Evolutionary conservation across 495 filamentous ascomycete species (phyloP), one percentile per base, ranked within the genome.

Genomic region (Lophium mytilinum): DNA sequence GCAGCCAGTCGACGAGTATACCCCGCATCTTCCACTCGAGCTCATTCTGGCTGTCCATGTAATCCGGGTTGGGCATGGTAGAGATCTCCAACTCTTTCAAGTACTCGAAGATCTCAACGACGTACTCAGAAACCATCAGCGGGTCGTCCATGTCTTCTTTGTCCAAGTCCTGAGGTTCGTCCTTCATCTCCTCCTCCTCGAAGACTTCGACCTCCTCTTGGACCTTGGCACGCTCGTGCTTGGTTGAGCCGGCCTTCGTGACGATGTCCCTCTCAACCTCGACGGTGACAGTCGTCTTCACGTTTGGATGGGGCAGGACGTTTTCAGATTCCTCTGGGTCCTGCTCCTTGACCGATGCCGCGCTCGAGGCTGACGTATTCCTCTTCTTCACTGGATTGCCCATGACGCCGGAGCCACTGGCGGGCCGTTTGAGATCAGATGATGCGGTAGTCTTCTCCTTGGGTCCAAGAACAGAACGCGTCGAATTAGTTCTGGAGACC

Each of bases 11-110:
- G 55, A 97, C 84, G 52, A 98, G 83, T 60, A 98, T 96, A 42
- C 90, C 93, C 64, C 93, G 89, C 77, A 95, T 95, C 76, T 96
- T 93, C 93, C 93, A 98, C 71, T 96, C 91, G 2, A 98, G 77
- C 59, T 96, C 89, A 21, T 86, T 84, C 68, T 98, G 93, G 68
- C 90, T 86, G 5, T 87, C 80, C 78, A 98, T 98, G 74, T 98
- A 98, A 49, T 91, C 73, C 9, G 90, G 84, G 72, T 97, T 97
- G 41, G 94, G 89, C 63, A 89, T 75, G 2, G 90, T 92, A 9
- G 81, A 76, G 66, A 83, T 73, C 72, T 98, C 93, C 9, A 98
- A 81, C 54, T 93, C 84, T 61, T 82, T 84, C 61, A 97, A 81
- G 70, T 98, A 96, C 41, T 97, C 92, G 72, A 98, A 97, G 65